Evolutionary conservation across 805 yeast genomes (phyloP), one percentile per base, ranked within the genome.

Genomic region (Myxozyma vanderwaltii): DNA sequence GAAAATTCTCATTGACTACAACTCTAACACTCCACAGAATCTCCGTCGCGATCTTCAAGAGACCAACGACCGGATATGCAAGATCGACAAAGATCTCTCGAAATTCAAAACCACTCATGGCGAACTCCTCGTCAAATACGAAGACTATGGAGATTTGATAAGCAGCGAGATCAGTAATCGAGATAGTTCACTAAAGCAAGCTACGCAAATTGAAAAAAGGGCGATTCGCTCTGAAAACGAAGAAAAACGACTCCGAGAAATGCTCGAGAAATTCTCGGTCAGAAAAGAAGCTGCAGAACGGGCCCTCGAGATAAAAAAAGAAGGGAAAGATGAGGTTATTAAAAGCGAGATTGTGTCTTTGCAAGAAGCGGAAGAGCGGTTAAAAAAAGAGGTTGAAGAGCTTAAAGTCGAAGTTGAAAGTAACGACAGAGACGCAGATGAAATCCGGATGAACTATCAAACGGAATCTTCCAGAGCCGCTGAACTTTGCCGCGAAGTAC

Each of bases 401-500:
- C 71, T 79, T 48, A 72, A 79, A 21, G 71, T 74, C 13, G 78
- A 78, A 59, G 68, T 79, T 1, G 78, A 78, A 26, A 76, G 84
- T 4, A 76, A 77, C 47, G 69, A 71, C 1, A 82, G 82, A 35
- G 96, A 89, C 66, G 79, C 78, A 43, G 81, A 76, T 52, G 89
- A 87, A 71, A 85, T 68, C 68, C 69, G 69, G 24, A 55, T 47
- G 23, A 69, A 67, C 39, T 70, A 65, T 56, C 74, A 72, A 56
- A 57, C 61, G 45, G 72, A 72, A 6, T 67, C 74, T 1, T 63
- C 66, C 8, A 66, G 70, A 2, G 72, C 75, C 4, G 70, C 71
- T 1, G 74, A 70, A 46, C 63, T 69, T 1, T 63, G 67, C 38
- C 58, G 63, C 0, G 74, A 75, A 54, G 66, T 77, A 13, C 63